Conservation (phyloP, 352 stramenopile genomes). For the Pythium sukuiense region DNA sequence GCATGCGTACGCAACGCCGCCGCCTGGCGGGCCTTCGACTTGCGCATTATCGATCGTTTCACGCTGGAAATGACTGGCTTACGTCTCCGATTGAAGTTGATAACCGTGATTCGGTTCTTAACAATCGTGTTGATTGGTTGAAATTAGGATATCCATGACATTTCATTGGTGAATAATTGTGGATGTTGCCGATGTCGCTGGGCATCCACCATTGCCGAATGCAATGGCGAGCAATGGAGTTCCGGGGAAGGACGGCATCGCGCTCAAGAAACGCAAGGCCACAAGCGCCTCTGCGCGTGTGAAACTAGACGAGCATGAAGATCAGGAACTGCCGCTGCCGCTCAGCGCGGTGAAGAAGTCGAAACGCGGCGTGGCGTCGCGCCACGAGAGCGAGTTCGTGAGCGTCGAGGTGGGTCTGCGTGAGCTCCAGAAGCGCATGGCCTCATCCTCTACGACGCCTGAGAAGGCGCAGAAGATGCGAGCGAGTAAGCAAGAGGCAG, state of each 20-base stretch:
- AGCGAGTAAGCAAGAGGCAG: not conserved
- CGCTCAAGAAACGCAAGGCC: conserved; percentile 26
- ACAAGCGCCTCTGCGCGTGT: not conserved
- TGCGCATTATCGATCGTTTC: conserved; percentile 17
- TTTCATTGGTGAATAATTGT: conserved; percentile 15
- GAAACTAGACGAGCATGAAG: not conserved
- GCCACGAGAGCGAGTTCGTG: conserved; percentile 63
- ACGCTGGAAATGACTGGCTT: conserved; percentile 17
- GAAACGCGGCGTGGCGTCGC: conserved; percentile 10
- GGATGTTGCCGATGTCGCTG: conserved; percentile 9
- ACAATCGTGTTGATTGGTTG: conserved; percentile 11
- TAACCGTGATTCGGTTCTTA: conserved; percentile 5
- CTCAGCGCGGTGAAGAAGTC: conserved; percentile 19
- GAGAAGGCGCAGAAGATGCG: conserved; percentile 8
- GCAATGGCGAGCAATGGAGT: conserved; percentile 25
- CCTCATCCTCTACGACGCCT: conserved; percentile 16
- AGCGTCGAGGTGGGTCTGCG: conserved; percentile 73
- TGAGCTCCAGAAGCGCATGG: conserved; percentile 62
- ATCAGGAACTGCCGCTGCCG: conserved; percentile 4
- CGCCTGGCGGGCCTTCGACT: conserved; percentile 25
- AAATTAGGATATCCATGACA: not conserved
- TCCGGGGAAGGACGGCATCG: not conserved
- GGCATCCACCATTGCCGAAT: not conserved
- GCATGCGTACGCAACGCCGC: conserved; percentile 27
- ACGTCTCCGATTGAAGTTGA: conserved; percentile 20